Evolutionary conservation across 257 asterid species (phyloP), one percentile per base, ranked within the genome.

Genomic region (Solanum chilense): DNA sequence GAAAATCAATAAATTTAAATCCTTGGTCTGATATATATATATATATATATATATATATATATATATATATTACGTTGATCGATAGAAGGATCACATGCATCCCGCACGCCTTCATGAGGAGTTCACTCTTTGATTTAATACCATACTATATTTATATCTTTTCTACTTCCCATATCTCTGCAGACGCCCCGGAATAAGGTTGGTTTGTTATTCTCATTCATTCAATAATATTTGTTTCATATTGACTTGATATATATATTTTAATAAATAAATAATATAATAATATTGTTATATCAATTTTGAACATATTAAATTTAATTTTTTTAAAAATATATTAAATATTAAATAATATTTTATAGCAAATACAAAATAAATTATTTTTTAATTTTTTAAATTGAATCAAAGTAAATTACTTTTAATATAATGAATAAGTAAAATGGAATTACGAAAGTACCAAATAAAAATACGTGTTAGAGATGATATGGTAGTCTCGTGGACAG

Each of bases 111-210:
- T 74, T 81, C 84, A 42, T 84, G 87, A 88, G 90, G 92, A 90
- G 90, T 89, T 83, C 88, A 89, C 90, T 77, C 39, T 16, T 80
- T 76, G 37, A 45, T 85, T 81, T 90, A 90, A 84, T 89, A 44
- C 10, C 14, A 70, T 88, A 39, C 10, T 33, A 64, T 83, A 5
- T 37, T 37, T 90, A 86, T 90, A 92, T 93, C 93, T 85, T 87
- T 77, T 87, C 77, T 85, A 52, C 66, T 76, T 87, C 88, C 91
- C 92, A 90, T 88, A 88, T 89, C 89, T 75, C 78, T 86, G 89
- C 85, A 70, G 42, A 88, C 62, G 81, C 37, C 1, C 3, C 27
- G 29, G 85, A 80, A 56, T 56, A 56, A 45, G 68, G 42, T 16
- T 27, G 84, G 42, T 16, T 27, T 69, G n/a, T 25, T 10, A 16